Evolutionary conservation across 495 filamentous ascomycete species (phyloP).

Genomic region (Annulohypoxylon stygium): DNA sequence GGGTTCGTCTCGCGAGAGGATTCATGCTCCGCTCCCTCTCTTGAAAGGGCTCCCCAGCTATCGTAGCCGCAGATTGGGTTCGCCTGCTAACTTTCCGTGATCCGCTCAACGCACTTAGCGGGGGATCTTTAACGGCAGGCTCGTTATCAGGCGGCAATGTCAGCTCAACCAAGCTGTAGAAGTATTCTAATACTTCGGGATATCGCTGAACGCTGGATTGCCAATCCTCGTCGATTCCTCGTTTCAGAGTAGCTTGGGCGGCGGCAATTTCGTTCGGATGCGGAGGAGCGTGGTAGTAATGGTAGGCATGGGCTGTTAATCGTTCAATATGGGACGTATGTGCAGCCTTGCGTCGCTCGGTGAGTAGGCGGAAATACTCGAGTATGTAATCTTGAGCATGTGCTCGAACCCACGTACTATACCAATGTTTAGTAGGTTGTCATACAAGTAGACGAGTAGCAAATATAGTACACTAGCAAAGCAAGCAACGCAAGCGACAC

Average conservation of each 20-base stretch:
- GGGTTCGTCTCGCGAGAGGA: constrained; percentile 48
- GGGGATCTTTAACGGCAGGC: constrained; percentile 66
- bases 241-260: constrained; percentile 71
- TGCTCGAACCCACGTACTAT: constrained; percentile 75
- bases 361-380: constrained; percentile 72
- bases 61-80: constrained; percentile 47
- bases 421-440: constrained; percentile 44
- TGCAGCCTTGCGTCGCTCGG: constrained; percentile 69
- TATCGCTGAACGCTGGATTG: constrained; percentile 74
- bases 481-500: neutral
- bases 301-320: constrained; percentile 68
- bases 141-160: constrained; percentile 69
- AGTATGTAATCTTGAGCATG: constrained; percentile 79
- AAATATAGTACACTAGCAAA: neutral
- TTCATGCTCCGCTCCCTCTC: constrained; percentile 46
- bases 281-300: constrained; percentile 67
- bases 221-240: constrained; percentile 82
- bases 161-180: constrained; percentile 73
- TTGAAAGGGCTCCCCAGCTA: constrained; percentile 46
- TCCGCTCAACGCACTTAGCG: constrained; percentile 65
- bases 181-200: constrained; percentile 80
- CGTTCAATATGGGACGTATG: constrained; percentile 68
- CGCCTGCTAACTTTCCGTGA: constrained; percentile 57
- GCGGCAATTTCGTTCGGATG: constrained; percentile 69
- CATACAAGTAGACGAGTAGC: constrained; percentile 6